These are phyloP conservation scores for Spergularia bocconei DNA, from an alignment of 148 eudicot genomes.

Conservation along the genomic window DNA sequence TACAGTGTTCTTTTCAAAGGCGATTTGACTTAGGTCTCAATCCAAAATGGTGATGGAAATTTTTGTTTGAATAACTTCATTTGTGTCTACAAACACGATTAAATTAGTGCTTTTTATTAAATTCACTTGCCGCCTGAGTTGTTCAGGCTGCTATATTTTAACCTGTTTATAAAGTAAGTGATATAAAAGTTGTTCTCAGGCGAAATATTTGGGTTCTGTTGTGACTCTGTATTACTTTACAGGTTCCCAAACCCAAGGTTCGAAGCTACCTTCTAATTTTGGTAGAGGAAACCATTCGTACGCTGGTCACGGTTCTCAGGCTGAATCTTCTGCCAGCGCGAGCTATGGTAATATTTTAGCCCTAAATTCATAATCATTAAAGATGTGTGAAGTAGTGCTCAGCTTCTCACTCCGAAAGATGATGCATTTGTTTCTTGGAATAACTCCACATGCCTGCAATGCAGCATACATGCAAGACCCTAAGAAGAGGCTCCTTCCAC, in stretches of 20 bases:
- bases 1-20: too few relatives aligned
- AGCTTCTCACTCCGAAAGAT: not conserved
- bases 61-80: constrained; percentile 12
- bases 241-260: constrained; percentile 36
- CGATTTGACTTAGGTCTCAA: too few relatives aligned
- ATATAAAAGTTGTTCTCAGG: too few relatives aligned
- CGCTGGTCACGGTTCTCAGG: constrained; percentile 20
- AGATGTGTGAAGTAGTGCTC: constrained; percentile 26
- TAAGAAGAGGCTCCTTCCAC: constrained; percentile 59
- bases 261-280: constrained; percentile 32
- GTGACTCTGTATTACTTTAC: constrained; percentile 6
- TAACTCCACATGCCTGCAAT: constrained; percentile 8
- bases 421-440: constrained; percentile 16
- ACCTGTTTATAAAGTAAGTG: too few relatives aligned
- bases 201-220: too few relatives aligned
- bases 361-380: constrained; percentile 15
- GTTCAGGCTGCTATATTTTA: too few relatives aligned
- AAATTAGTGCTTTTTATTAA: too few relatives aligned
- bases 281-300: constrained; percentile 39
- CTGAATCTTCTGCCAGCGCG: constrained; percentile 27
- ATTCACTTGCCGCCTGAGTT: too few relatives aligned
- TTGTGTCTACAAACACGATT: too few relatives aligned
- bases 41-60: not conserved
- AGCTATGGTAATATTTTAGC: constrained; percentile 31
- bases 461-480: constrained; percentile 36